Evolutionary conservation across 352 stramenopile species (phyloP).

Genomic region (Globisporangium paroecandrum): DNA sequence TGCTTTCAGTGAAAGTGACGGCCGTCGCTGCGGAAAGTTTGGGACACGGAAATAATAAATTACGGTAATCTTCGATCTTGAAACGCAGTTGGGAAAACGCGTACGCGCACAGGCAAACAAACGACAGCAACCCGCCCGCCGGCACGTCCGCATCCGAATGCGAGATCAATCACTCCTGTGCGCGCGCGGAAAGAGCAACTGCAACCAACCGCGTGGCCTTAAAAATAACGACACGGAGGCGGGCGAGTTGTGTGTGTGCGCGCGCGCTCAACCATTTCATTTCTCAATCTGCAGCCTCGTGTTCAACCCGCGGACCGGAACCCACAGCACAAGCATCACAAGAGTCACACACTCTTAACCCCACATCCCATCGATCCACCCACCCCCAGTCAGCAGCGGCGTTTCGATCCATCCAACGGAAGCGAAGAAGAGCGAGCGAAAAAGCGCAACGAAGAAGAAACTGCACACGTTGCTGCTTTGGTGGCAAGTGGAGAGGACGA

Average conservation of each 20-base stretch:
- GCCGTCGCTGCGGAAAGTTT: not conserved
- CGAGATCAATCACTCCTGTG: slow-evolving; percentile 9
- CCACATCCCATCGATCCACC: not conserved
- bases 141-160: not conserved
- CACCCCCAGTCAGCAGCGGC: not conserved
- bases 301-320: slow-evolving; percentile 29
- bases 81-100: slow-evolving; percentile 14
- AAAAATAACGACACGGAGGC: slow-evolving; percentile 32
- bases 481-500: not conserved
- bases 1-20: no score
- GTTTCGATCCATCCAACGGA: slow-evolving; percentile 8
- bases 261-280: slow-evolving; percentile 31
- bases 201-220: slow-evolving; percentile 15
- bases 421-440: slow-evolving; percentile 13
- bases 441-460: slow-evolving; percentile 4
- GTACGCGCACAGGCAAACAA: not conserved
- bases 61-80: slow-evolving; percentile 16
- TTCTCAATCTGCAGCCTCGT: slow-evolving; percentile 42
- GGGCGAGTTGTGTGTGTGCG: slow-evolving; percentile 2
- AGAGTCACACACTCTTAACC: slow-evolving; percentile 2
- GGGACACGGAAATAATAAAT: slow-evolving; percentile 6
- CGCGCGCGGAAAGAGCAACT: slow-evolving; percentile 13
- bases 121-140: not conserved
- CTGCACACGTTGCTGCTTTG: not conserved
- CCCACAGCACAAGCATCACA: slow-evolving; percentile 1